Evolutionary conservation across 371 early-diverging fungal species (phyloP).

Genomic region (Mortierella sp.): DNA sequence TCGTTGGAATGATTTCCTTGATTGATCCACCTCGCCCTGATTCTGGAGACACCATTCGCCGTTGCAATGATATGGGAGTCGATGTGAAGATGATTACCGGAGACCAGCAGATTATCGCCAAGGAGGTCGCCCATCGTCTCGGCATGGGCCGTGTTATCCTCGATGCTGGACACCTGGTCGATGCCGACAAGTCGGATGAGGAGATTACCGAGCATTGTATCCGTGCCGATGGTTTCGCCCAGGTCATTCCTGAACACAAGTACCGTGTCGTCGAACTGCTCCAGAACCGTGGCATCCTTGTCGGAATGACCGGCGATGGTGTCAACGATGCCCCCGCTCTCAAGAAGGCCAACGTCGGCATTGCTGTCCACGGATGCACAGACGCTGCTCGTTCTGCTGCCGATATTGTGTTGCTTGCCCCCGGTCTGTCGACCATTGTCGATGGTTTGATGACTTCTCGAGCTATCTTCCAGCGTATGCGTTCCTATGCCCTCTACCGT

Average conservation of each 20-base stretch:
- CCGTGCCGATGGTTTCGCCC: slow-evolving; percentile 96
- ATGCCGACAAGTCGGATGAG: slow-evolving; percentile 86
- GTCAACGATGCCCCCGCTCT: slow-evolving; percentile 95
- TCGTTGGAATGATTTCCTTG: slow-evolving; percentile 83
- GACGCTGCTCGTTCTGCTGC: slow-evolving; percentile 93
- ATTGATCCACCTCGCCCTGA: slow-evolving; percentile 89
- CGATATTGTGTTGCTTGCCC: slow-evolving; percentile 89
- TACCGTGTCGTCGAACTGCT: slow-evolving; percentile 91
- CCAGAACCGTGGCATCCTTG: slow-evolving; percentile 75
- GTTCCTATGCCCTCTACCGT: slow-evolving; percentile 89
- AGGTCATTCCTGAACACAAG: slow-evolving; percentile 98
- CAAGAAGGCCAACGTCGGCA: slow-evolving; percentile 80
- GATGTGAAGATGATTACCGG: slow-evolving; percentile 93
- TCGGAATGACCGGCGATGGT: slow-evolving; percentile 93
- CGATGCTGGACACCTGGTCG: slow-evolving; percentile 81
- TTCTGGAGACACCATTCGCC: slow-evolving; percentile 70
- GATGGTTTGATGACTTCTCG: slow-evolving; percentile 85
- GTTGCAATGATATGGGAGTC: slow-evolving; percentile 79
- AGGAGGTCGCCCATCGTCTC: slow-evolving; percentile 87
- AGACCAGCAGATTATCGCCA: slow-evolving; percentile 90
- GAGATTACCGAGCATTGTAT: slow-evolving; percentile 85
- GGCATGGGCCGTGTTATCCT: slow-evolving; percentile 85
- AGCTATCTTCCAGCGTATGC: slow-evolving; percentile 92
- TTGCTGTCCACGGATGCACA: slow-evolving; percentile 87
- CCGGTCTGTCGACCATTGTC: slow-evolving; percentile 87